Base-by-base conservation (phyloP, 192 early-diverging fungal genomes). In the Bifiguratus adelaidae region DNA sequence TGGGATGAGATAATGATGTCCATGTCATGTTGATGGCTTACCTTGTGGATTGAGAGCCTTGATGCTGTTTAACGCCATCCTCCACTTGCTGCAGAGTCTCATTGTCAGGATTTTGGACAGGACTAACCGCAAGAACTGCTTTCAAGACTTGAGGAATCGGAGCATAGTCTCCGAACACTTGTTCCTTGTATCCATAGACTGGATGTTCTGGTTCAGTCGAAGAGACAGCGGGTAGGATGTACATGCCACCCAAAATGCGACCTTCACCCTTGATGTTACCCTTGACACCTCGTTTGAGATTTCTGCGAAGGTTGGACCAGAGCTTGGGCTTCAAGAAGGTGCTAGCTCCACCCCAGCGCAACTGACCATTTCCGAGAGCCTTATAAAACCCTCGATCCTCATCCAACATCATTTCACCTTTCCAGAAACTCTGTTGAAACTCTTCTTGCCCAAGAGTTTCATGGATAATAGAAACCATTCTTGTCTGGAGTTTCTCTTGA, bases 241-340 rank as follows among this genome's bases (percentile, higher is more conserved):
- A 57, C 3, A 66, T 16, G 18, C 70, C 70, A 6, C 70, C 70
- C 3, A 69, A 52, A 44, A 65, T 63, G 15, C 56, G 52, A 47
- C 70, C 70, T 3, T 73, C 58, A 15, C 70, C 70, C 7, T 56
- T 58, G 44, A 66, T 58, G 40, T 73, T 67, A 21, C 70, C 65
- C 33, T 41, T 36, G 25, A 66, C 61, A 1, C 59, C 63, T 16
- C 60, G 50, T 16, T 26, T 13, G 13, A 52, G 50, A 45, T 58
- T 61, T 9, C 54, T 55, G 16, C 50, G 7, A 0, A 60, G 15
- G 37, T 63, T 60, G 16, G 8, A 40, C 66, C 60, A 68, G 11
- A 68, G 53, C 19, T 51, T 44, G 7, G 66, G 61, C 6, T 40
- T 32, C 6, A 60, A 29, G 21, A 63, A 11, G 25, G 50, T 61